These are phyloP conservation scores for Phylloboletellus chloephorus DNA, from an alignment of 1,284 basidiomycete genomes.

Conservation along the genomic window DNA sequence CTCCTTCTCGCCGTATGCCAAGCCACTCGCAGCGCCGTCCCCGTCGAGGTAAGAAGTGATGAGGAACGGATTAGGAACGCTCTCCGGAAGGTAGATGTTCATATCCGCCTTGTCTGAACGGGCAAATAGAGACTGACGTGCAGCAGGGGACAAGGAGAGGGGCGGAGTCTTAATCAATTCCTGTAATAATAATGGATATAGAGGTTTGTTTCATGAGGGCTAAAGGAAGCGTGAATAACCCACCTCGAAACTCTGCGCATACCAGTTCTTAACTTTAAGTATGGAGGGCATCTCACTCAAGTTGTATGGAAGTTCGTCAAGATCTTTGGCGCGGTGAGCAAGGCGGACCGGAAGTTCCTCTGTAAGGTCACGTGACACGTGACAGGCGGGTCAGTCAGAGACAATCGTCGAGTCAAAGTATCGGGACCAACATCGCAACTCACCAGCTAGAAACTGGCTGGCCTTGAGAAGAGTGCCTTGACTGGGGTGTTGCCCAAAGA, in stretches of 20 bases:
- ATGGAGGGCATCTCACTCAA: slow-evolving; percentile 91
- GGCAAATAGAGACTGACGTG: slow-evolving; percentile 64
- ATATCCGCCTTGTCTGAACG: slow-evolving; percentile 35
- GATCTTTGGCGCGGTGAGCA: slow-evolving; percentile 93
- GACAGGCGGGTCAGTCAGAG: neutral
- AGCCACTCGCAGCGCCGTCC: slow-evolving; percentile 13
- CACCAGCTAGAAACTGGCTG: slow-evolving; percentile 25
- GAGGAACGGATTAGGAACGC: slow-evolving; percentile 63
- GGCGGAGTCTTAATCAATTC: slow-evolving; percentile 83
- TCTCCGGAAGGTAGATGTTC: slow-evolving; percentile 52
- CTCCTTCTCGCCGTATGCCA: slow-evolving; percentile 19
- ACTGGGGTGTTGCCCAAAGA: slow-evolving; percentile 28
- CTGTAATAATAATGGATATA: slow-evolving; percentile 38
- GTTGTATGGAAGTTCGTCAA: slow-evolving; percentile 90
- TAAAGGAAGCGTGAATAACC: slow-evolving; percentile 1
- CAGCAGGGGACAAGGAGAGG: slow-evolving; percentile 59
- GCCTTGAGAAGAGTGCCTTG: slow-evolving; percentile 28
- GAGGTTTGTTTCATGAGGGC: neutral
- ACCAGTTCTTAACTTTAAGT: slow-evolving; percentile 96
- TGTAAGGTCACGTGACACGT: slow-evolving; percentile 47
- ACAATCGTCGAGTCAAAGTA: neutral
- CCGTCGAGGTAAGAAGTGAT: slow-evolving; percentile 26
- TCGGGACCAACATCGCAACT: neutral
- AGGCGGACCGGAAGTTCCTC: slow-evolving; percentile 82
- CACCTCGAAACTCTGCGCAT: slow-evolving; percentile 97